Conservation (phyloP, 441 rosid species). For the Aquilaria agallochum region DNA sequence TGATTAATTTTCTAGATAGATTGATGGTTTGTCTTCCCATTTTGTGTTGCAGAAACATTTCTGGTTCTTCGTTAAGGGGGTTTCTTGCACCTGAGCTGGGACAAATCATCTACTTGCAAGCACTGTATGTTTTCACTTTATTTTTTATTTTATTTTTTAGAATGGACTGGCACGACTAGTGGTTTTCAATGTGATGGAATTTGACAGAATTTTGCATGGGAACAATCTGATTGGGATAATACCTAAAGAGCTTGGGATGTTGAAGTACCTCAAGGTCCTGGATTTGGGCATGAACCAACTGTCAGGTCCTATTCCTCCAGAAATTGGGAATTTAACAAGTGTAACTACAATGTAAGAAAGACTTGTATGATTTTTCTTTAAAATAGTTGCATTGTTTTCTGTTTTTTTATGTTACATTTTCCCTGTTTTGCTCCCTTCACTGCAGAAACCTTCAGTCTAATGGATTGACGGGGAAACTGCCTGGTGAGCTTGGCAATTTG, state of each 20-base stretch:
- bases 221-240: slow-evolving; percentile 71
- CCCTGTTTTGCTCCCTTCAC: slow-evolving; percentile 14
- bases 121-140: slow-evolving; percentile 50
- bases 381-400: background rate
- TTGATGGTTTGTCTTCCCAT: slow-evolving; percentile 7
- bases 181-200: slow-evolving; percentile 17
- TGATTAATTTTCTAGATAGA: slow-evolving; percentile 13
- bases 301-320: slow-evolving; percentile 80
- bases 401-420: background rate
- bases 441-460: slow-evolving; percentile 89
- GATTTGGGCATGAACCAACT: slow-evolving; percentile 91
- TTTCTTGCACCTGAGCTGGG: slow-evolving; percentile 87
- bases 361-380: slow-evolving; percentile 5
- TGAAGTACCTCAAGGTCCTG: slow-evolving; percentile 68
- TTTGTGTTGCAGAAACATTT: slow-evolving; percentile 61
- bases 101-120: slow-evolving; percentile 60
- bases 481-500: slow-evolving; percentile 72
- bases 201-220: slow-evolving; percentile 65
- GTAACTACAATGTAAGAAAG: slow-evolving; percentile 44
- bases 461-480: slow-evolving; percentile 77
- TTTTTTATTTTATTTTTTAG: background rate
- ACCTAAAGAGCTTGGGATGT: slow-evolving; percentile 81
- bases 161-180: slow-evolving; percentile 5
- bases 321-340: slow-evolving; percentile 62
- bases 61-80: slow-evolving; percentile 67